Base-by-base conservation (phyloP, 192 early-diverging fungal species). In the Gryganskiella cystojenkinii region DNA sequence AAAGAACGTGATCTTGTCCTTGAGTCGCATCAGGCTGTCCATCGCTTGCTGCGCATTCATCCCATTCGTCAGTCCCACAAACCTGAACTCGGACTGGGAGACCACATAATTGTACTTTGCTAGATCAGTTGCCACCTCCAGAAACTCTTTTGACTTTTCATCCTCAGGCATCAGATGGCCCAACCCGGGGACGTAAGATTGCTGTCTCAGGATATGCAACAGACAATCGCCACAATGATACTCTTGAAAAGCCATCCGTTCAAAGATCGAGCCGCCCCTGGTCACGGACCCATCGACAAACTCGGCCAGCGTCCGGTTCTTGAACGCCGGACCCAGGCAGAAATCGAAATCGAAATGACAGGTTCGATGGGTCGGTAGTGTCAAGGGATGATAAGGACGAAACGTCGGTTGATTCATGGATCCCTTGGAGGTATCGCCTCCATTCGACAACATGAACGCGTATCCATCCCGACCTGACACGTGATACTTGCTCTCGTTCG, bases 181-280 rank as follows among this genome's bases (percentile, higher is more conserved):
- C 19, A 68, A 24, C 6, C 73, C 73, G 24, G 58, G 51, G 11
- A 3, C 8, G 25, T 33, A 8, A 0, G 7, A 2, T 20, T 24
- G 8, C 49, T 62, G 65, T 24, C 58, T 64, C 19, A 81, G 67
- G 13, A 66, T 66, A 46, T 75, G 67, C 20, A 81, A 57, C 14
- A 81, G 40, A 51, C 80, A 81, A 34, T 81, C 80, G 27, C 80
- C 80, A 54, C 80, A 81, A 6, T 71, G 67, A 31, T 61, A 75
- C 50, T 70, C 69, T 20, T 55, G 3, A 33, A 70, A 81, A 14
- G 80, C 71, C 22, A 81, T 19, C 1, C 53, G 56, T 19, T 70
- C 37, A 46, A 76, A 81, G 30, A 81, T 63, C 0, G 67, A 66
- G 34, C 64, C 61, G 1, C 74, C 27, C 11, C 30, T 42, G 2